These are phyloP conservation scores for Cryomyces antarcticus DNA, from an alignment of 495 filamentous ascomycete species.

Conservation along the genomic window DNA sequence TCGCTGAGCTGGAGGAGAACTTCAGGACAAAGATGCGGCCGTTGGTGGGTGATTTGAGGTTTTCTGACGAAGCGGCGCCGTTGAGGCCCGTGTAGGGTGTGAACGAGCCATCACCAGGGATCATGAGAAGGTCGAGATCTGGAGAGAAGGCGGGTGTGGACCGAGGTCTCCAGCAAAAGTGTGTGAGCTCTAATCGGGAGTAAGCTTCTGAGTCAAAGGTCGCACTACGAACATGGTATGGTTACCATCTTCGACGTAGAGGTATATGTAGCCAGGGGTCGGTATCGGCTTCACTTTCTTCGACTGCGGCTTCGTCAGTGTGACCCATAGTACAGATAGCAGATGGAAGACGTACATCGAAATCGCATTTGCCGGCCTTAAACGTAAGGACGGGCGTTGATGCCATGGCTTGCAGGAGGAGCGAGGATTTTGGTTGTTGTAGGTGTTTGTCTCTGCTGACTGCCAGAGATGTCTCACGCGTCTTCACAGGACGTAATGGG, in stretches of 20 bases:
- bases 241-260: slow-evolving; percentile 78
- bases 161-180: slow-evolving; percentile 87
- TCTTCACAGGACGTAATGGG: too few relatives aligned
- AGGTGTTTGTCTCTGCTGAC: too few relatives aligned
- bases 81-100: slow-evolving; percentile 39
- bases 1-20: slow-evolving; percentile 79
- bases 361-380: slow-evolving; percentile 82
- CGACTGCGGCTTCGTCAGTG: slow-evolving; percentile 15
- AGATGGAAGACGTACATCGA: slow-evolving; percentile 42
- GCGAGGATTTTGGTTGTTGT: too few relatives aligned
- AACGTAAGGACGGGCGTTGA: slow-evolving; percentile 78
- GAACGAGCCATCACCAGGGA: slow-evolving; percentile 76
- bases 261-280: slow-evolving; percentile 74
- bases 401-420: slow-evolving; percentile 33
- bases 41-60: slow-evolving; percentile 46
- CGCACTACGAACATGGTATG: background rate
- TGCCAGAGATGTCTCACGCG: too few relatives aligned
- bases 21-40: slow-evolving; percentile 87
- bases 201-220: background rate
- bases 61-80: slow-evolving; percentile 21
- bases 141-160: slow-evolving; percentile 41
- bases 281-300: slow-evolving; percentile 45
- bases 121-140: slow-evolving; percentile 70
- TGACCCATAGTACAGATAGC: slow-evolving; percentile 1
- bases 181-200: slow-evolving; percentile 43